Evolutionary conservation across 1,139 yeast species (phyloP).

Genomic region (Scheffersomyces titani): DNA sequence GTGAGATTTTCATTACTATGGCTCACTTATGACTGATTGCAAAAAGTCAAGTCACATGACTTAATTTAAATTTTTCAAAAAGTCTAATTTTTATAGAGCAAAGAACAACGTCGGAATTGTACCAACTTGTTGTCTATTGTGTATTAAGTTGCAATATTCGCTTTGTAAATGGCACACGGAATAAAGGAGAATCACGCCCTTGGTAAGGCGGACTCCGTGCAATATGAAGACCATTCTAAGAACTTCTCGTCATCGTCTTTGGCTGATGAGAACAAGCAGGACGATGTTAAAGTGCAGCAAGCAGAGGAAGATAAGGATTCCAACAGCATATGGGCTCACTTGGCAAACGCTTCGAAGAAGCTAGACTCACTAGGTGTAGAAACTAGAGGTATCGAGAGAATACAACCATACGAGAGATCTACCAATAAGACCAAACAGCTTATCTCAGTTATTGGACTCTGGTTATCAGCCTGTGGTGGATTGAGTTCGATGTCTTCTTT

Average conservation of each 20-base stretch:
- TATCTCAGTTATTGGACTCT: conserved; percentile 66
- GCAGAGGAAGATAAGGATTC: not conserved
- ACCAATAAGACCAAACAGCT: conserved; percentile 49
- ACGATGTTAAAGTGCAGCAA: not conserved
- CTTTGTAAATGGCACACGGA: not conserved
- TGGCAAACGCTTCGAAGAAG: conserved; percentile 18
- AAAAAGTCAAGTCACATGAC: not conserved
- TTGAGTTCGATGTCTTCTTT: conserved; percentile 82
- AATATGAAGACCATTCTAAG: not conserved
- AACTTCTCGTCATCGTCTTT: not conserved
- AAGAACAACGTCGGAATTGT: not conserved
- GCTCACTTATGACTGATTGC: not conserved
- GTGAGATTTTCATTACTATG: no score
- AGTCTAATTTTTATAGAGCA: not conserved
- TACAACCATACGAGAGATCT: conserved; percentile 68
- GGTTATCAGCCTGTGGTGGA: conserved; percentile 87
- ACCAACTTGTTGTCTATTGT: not conserved
- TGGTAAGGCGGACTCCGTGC: not conserved
- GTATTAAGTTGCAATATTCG: not conserved
- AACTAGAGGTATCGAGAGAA: conserved; percentile 78
- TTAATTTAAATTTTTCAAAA: not conserved
- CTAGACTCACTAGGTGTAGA: conserved; percentile 62
- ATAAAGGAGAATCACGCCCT: not conserved
- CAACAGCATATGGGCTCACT: not conserved
- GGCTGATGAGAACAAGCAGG: not conserved